Conservation (phyloP, 108 stramenopile genomes). For the Nannochloropsis salina region DNA sequence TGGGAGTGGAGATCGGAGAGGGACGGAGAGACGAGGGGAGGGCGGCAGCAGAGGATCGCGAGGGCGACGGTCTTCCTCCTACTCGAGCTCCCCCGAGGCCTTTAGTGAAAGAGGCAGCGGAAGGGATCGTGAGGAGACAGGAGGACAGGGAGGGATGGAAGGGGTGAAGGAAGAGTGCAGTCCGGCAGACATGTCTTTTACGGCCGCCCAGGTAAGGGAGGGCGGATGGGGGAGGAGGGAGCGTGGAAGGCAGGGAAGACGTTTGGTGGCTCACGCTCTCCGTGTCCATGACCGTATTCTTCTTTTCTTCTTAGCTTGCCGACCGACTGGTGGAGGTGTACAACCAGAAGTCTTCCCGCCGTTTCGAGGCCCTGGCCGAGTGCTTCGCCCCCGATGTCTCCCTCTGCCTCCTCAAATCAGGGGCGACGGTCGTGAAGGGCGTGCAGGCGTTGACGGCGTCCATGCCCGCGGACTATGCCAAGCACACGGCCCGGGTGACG, state of each 20-base stretch:
- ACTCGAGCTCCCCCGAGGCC: not conserved
- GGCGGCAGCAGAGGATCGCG: not conserved
- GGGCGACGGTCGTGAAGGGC: not conserved
- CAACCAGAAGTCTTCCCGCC: not conserved
- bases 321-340: not conserved
- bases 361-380: constrained; percentile 12
- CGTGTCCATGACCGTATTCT: not conserved
- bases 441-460: not conserved
- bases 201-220: not conserved
- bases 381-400: constrained; percentile 16
- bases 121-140: not conserved
- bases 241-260: not conserved
- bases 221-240: not conserved
- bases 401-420: not conserved
- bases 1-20: not conserved
- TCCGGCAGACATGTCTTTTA: not conserved
- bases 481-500: not conserved
- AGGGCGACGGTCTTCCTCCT: not conserved
- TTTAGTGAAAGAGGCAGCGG: not conserved
- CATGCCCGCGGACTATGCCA: not conserved
- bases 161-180: not conserved
- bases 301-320: not conserved
- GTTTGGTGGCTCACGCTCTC: not conserved
- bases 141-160: not conserved
- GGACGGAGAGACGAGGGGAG: not conserved